Evolutionary conservation across 495 filamentous ascomycete species (phyloP).

Genomic region (Bacidia rubella): DNA sequence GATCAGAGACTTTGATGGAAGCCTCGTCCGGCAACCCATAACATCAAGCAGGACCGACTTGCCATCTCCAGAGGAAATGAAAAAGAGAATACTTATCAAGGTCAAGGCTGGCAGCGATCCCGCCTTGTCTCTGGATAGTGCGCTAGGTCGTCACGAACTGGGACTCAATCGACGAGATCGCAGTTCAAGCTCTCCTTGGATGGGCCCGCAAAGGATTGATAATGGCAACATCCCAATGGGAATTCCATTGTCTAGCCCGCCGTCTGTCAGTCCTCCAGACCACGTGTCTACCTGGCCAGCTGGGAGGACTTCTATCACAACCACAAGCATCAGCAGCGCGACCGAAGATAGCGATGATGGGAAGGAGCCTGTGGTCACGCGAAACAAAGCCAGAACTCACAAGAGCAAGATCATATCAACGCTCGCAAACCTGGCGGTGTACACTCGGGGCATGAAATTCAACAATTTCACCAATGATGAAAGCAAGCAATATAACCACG

Average conservation of each 20-base stretch:
- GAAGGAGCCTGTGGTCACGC: conserved; percentile 26
- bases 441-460: conserved; percentile 78
- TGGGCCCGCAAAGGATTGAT: conserved; percentile 43
- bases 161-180: conserved; percentile 52
- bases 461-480: conserved; percentile 58
- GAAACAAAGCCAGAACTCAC: conserved; percentile 44
- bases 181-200: conserved; percentile 66
- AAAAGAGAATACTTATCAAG: conserved; percentile 76
- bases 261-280: conserved; percentile 38
- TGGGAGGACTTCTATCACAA: conserved; percentile 38
- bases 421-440: conserved; percentile 77
- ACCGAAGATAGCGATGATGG: conserved; percentile 50
- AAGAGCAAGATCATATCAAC: conserved; percentile 76
- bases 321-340: conserved; percentile 44
- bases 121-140: conserved; percentile 26
- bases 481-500: conserved; percentile 75
- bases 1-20: conserved; percentile 63
- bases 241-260: conserved; percentile 44
- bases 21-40: conserved; percentile 62
- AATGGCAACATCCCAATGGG: conserved; percentile 37
- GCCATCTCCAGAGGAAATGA: conserved; percentile 76
- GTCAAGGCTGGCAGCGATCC: conserved; percentile 57
- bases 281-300: conserved; percentile 27
- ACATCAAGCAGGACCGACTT: conserved; percentile 49
- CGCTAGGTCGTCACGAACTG: conserved; percentile 26